Evolutionary conservation across 345 rosid species (phyloP).

Genomic region (Eucalyptus cloeziana): DNA sequence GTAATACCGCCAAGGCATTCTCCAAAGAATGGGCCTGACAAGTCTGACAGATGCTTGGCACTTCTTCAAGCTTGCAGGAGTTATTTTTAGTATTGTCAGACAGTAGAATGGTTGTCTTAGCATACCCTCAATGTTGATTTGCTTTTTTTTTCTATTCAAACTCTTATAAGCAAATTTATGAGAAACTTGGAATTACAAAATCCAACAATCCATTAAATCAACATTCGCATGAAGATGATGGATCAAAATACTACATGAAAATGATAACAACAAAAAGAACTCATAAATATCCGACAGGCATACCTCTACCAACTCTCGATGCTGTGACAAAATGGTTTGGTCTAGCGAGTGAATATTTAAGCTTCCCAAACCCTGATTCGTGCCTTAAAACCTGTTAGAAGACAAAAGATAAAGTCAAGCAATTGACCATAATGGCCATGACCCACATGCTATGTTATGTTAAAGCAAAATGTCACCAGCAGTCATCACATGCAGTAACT

Average conservation of each 20-base stretch:
- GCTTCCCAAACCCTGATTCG: constrained; percentile 28
- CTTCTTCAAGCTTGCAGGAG: background rate
- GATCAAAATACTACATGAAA: background rate
- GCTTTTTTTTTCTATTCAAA: background rate
- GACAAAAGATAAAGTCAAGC: background rate
- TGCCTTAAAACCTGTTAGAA: constrained; percentile 39
- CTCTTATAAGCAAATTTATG: background rate
- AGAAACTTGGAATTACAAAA: background rate
- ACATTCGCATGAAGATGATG: background rate
- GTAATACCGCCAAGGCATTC: background rate
- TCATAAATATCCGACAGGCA: background rate
- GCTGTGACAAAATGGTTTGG: constrained; percentile 14
- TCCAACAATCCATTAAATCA: background rate
- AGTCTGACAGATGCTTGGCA: background rate
- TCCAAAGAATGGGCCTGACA: background rate
- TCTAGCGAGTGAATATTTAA: constrained; percentile 25
- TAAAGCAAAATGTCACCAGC: background rate
- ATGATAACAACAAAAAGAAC: background rate
- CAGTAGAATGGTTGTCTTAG: background rate
- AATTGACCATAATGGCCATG: background rate
- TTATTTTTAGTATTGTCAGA: background rate
- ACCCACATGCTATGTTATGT: background rate
- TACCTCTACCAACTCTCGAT: constrained; percentile 31
- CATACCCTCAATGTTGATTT: background rate
- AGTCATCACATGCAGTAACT: background rate